Base-by-base conservation (phyloP, 176 grass and related monocot species). In the Carex littledalei region DNA sequence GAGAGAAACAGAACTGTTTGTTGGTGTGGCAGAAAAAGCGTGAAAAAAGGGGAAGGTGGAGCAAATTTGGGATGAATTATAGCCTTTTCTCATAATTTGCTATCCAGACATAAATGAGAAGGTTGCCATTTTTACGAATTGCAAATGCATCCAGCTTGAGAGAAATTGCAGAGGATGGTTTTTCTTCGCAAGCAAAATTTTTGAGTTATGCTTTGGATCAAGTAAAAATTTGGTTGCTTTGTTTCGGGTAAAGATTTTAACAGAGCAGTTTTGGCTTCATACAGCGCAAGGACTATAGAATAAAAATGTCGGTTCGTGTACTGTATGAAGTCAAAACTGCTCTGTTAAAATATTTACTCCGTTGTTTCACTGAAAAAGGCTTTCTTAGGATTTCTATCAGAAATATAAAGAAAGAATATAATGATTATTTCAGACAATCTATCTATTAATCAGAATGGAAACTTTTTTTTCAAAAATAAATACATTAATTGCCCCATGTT, bases 1-100 rank as follows among this genome's bases (percentile, higher is more conserved):
- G 74, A 77, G 73, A 75, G 41, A 50, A 37, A 35, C 15, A 22
- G 5, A 3, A 56, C 50, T 54, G 73, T 77, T 77, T 77, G 73
- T 77, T 77, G 6, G 24, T 22, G 12, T 65, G 81, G 22, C 62
- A 68, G 26, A 18, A 83, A 64, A 54, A 83, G 81, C 61, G 63
- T 83, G 62, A 18, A 83, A 65, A 66, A 53, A 68, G 81, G 62
- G 22, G 41, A 83, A 66, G 24, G 14, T 35, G 63, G 80, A 64
- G 63, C 59, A 82, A 82, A 82, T 45, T 45, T 76, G 6, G 71
- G 45, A 53, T 76, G 74, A 55, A 55, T 56, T 6, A 29, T 54
- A 4, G 20, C n/a, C 45, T 31, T 53, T 75, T 76, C 37, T 53
- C 43, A 31, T 54, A 26, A 77, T 54, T 77, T 54, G 21, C 9